Evolutionary conservation across 768 basidiomycete genomes (phyloP).

Genomic region (Galerina marginata): DNA sequence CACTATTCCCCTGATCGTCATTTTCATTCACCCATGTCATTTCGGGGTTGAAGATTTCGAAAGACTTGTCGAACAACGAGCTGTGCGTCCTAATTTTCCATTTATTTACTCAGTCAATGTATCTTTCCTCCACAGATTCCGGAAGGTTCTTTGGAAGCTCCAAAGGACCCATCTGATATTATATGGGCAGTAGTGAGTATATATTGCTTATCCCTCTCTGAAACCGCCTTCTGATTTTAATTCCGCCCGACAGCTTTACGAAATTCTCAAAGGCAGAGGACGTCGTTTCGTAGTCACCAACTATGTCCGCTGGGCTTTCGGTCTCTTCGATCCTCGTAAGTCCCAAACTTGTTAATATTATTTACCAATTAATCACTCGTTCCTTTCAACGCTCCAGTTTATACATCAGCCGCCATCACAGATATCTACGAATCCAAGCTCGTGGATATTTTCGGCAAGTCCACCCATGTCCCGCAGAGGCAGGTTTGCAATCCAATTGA

Average conservation of each 20-base stretch:
- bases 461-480: conserved; percentile 7
- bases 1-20: conserved; percentile 23
- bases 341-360: neutral
- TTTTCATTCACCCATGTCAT: conserved; percentile 29
- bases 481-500: conserved; percentile 22
- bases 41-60: conserved; percentile 29
- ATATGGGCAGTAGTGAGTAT: conserved; percentile 33
- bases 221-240: neutral
- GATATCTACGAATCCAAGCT: conserved; percentile 21
- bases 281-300: conserved; percentile 30
- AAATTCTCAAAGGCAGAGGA: conserved; percentile 26
- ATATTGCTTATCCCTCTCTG: neutral
- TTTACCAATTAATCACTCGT: neutral
- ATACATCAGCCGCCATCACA: conserved; percentile 16
- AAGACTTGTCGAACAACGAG: conserved; percentile 18
- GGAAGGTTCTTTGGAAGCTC: conserved; percentile 15
- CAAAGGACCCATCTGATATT: conserved; percentile 19
- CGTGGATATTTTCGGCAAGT: conserved; percentile 17
- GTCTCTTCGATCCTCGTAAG: conserved; percentile 24
- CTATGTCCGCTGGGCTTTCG: conserved; percentile 32
- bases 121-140: conserved; percentile 15
- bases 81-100: conserved; percentile 10
- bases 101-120: neutral
- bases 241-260: conserved; percentile 21
- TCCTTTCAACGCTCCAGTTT: conserved; percentile 5